Base-by-base conservation (phyloP, 23 red algal species). In the Gracilaria vermiculophylla region DNA sequence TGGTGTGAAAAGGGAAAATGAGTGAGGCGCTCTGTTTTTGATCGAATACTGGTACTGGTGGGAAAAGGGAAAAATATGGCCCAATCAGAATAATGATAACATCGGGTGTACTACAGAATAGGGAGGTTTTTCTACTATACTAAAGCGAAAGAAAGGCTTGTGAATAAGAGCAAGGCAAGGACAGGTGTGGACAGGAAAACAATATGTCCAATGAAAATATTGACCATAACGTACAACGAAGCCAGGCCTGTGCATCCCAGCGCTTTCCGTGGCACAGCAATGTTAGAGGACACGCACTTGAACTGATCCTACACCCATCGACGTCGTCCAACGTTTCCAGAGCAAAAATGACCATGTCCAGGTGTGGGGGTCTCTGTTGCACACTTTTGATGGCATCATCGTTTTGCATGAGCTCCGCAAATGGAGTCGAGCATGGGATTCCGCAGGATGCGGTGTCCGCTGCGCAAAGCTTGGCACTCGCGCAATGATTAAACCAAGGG, bases 321-420 rank as follows among this genome's bases (percentile, higher is more conserved):
- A 48, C 23, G 67, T 45, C 44, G 67, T 73, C 67, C 67, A 73
- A 12, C 67, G 39, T 45, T 73, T 73, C 67, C 67, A 73, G 67
- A 73, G 28, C 67, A 47, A 2, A 73, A 70, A 73, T 73, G 67
- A 73, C 67, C 67, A 19, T 73, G 67, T 73, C 67, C 67, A 73
- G 16, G 36, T 73, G 67, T 23, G 23, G 39, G 16, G 37, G 58
- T 25, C 24, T 48, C 67, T 73, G n/a, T 45, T 73, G 21, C 39
- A 73, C 67, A 42, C 17, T 45, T 42, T 47, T 45, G 39, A 32
- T 42, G 25, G 67, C 67, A 73, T 48, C 36, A 73, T 47, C 42
- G 37, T 23, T 73, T 73, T 73, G 40, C 67, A 64, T 15, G 28
- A 64, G 58, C 58, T 35, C 58, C 58, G 58, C 14, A 64, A n/a